These are phyloP conservation scores for Heritiera fomes DNA, from an alignment of 345 rosid species.

Conservation along the genomic window DNA sequence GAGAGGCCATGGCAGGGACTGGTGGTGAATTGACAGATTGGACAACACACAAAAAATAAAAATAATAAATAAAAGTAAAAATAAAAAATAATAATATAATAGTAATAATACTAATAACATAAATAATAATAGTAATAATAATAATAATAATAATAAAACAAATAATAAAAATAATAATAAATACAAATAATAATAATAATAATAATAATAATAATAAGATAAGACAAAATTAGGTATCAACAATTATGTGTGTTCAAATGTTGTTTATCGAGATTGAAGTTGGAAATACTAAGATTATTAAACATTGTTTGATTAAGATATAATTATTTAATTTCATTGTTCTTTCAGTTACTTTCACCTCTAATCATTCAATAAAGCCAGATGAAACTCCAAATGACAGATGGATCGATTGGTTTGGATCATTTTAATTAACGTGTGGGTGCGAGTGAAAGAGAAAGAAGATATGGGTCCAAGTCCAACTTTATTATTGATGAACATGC, in stretches of 20 bases:
- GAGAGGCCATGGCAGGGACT: too few species aligned
- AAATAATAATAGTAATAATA: too few species aligned
- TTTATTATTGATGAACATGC: neutral
- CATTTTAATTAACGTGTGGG: conserved; percentile 1
- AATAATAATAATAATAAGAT: too few species aligned
- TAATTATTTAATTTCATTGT: neutral
- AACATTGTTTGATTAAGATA: neutral
- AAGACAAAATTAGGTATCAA: too few species aligned
- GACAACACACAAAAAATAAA: too few species aligned
- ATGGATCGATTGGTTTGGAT: neutral
- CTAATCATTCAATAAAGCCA: conserved; percentile 5
- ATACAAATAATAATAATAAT: too few species aligned
- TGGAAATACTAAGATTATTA: neutral
- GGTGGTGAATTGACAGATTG: too few species aligned
- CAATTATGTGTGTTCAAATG: neutral
- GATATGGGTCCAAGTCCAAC: neutral
- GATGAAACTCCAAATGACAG: neutral
- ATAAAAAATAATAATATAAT: too few species aligned
- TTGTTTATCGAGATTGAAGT: neutral
- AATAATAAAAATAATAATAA: too few species aligned
- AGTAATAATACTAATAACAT: too few species aligned
- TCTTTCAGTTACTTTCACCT: neutral
- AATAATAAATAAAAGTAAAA: too few species aligned
- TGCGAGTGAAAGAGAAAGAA: neutral
- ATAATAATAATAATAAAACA: too few species aligned